Evolutionary conservation across 441 rosid genomes (phyloP).

Genomic region (Adansonia grandidieri): DNA sequence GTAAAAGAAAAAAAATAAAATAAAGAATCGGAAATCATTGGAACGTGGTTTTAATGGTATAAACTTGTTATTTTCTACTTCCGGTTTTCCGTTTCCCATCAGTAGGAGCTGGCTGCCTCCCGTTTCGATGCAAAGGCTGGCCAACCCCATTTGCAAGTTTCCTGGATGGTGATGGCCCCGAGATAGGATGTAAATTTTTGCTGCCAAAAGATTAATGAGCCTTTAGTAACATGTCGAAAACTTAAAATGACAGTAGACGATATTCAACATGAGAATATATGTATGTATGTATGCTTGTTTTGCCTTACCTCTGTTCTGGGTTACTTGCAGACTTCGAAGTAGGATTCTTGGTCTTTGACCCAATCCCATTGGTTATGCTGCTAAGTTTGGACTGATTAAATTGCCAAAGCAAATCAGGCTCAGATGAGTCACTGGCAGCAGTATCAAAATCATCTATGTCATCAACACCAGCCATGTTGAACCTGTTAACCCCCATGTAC

Average conservation of each 20-base stretch:
- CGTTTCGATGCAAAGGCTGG: conserved; percentile 42
- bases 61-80: conserved; percentile 49
- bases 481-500: conserved; percentile 57
- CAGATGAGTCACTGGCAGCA: conserved; percentile 86
- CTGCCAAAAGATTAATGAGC: conserved; percentile 28
- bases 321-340: conserved; percentile 54
- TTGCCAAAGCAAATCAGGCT: conserved; percentile 91
- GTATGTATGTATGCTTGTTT: conserved; percentile 25
- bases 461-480: conserved; percentile 41
- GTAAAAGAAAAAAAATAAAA: not conserved
- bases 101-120: conserved; percentile 54
- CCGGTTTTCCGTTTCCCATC: conserved; percentile 70
- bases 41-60: conserved; percentile 31
- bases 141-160: conserved; percentile 56
- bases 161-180: conserved; percentile 72
- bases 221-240: conserved; percentile 11
- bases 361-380: conserved; percentile 50
- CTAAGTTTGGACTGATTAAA: conserved; percentile 69
- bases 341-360: conserved; percentile 57
- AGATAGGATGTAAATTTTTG: conserved; percentile 54
- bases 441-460: conserved; percentile 81
- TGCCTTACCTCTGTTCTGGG: conserved; percentile 36
- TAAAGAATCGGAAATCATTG: conserved; percentile 33
- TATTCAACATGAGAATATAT: not conserved
- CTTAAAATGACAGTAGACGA: not conserved